Conservation (phyloP, 345 rosid species). For the Ricinus communis region DNA sequence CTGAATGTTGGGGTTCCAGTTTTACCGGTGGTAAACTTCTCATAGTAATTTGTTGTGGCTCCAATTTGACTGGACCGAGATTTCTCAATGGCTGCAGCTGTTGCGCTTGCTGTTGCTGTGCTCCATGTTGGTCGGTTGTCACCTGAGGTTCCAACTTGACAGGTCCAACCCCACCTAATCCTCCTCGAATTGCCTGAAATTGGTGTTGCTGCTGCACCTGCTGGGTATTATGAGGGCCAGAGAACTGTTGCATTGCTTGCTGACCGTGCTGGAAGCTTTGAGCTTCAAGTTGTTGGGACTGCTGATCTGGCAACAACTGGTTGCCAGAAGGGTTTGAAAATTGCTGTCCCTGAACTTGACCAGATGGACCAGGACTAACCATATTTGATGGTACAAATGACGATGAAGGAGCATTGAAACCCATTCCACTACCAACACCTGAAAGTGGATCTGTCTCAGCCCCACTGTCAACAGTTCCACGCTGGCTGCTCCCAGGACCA, state of each 20-base stretch:
- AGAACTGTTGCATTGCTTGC: conserved; percentile 65
- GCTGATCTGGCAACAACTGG: conserved; percentile 68
- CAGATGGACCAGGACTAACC: conserved; percentile 62
- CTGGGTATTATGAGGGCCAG: conserved; percentile 43
- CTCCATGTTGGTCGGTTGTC: conserved; percentile 59
- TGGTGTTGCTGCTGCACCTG: conserved; percentile 73
- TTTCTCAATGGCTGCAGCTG: conserved; percentile 63
- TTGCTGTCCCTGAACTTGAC: conserved; percentile 79
- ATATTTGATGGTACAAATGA: conserved; percentile 58
- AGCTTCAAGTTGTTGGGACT: conserved; percentile 58
- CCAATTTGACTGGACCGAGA: conserved; percentile 68
- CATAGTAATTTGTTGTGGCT: conserved; percentile 62
- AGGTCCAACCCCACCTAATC: conserved; percentile 63
- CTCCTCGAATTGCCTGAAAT: conserved; percentile 59
- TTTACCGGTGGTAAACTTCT: conserved; percentile 70
- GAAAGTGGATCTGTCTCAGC: conserved; percentile 80
- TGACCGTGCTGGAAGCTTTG: conserved; percentile 79
- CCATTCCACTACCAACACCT: conserved; percentile 61
- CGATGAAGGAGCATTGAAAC: conserved; percentile 58
- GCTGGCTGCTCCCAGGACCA: conserved; percentile 53
- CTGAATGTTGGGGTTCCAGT: conserved; percentile 79
- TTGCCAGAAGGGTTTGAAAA: conserved; percentile 58
- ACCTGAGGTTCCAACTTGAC: conserved; percentile 88
- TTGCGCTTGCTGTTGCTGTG: conserved; percentile 49
- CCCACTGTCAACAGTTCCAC: conserved; percentile 60